Percentiles rank a stretch among this genome's conserved stretches.
These are phyloP conservation scores for Colletotrichum lini DNA, from an alignment of 2,329 filamentous ascomycete genomes.

Conservation along the genomic window DNA sequence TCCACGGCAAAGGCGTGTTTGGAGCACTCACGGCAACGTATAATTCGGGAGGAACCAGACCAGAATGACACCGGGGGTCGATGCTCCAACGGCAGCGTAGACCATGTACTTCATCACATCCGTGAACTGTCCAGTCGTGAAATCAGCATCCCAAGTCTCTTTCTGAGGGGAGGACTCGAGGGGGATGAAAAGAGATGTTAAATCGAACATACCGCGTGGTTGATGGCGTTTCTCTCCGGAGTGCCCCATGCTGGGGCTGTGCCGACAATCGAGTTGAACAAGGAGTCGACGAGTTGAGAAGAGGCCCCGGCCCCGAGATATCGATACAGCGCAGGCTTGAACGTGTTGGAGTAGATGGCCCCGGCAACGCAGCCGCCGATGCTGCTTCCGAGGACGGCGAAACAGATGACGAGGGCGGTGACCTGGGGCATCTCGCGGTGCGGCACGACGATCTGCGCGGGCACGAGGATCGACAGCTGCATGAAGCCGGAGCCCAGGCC, in stretches of 20 bases:
- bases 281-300: slow-evolving; percentile 17
- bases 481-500: slow-evolving; percentile 46
- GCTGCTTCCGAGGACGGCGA: slow-evolving; percentile 50
- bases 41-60: slow-evolving; percentile 31
- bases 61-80: slow-evolving; percentile 23
- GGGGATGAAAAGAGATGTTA: too few species aligned
- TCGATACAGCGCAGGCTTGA: slow-evolving; percentile 44
- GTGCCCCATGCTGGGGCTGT: slow-evolving; percentile 30
- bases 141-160: not conserved
- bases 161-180: too few species aligned
- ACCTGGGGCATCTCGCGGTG: slow-evolving; percentile 52
- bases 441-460: slow-evolving; percentile 44
- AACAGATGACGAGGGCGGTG: slow-evolving; percentile 51
- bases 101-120: slow-evolving; percentile 35
- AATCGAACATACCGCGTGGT: slow-evolving; percentile 8
- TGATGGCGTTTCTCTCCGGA: slow-evolving; percentile 29
- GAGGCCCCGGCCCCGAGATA: slow-evolving; percentile 18
- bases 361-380: slow-evolving; percentile 50
- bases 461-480: slow-evolving; percentile 53
- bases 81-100: slow-evolving; percentile 28
- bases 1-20: too few species aligned
- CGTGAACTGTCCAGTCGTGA: slow-evolving; percentile 4
- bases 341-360: slow-evolving; percentile 52
- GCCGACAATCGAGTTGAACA: slow-evolving; percentile 30
- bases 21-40: slow-evolving; percentile 22